Base-by-base conservation (phyloP, 805 yeast species). In the Kuraishia cidri region DNA sequence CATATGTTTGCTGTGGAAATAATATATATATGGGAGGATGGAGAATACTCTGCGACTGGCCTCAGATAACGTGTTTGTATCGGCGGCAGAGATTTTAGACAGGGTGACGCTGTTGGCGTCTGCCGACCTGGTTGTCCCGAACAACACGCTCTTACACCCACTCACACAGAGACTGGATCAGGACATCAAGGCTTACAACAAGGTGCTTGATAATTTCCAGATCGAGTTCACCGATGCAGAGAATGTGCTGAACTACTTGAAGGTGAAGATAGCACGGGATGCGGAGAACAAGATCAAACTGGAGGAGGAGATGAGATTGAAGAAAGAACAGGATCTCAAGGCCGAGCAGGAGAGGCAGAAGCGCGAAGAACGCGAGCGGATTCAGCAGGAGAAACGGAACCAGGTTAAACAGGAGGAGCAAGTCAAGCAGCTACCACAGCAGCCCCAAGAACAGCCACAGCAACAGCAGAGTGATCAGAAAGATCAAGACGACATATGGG, bases 51-150 rank as follows among this genome's bases (percentile, higher is more conserved):
- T 54, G n/a, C 43, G 44, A 24, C 52, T 44, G n/a, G 44, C 59
- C 5, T 55, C 56, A 2, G 44, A 54, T 33, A 54, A 53, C 25
- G 42, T 56, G 4, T 50, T 56, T 24, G 42, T 56, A 15, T 47
- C 59, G 1, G 46, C 56, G n/a, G 59, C 57, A 3, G 46, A 50
- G 7, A 47, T 55, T 10, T 33, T 56, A 26, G 61, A 56, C 34
- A 47, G 49, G 19, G 33, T 52, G 13, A 46, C 54, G 1, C 52
- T 54, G 27, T 38, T 42, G 28, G 29, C 51, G 7, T 41, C 50
- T 2, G 22, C 41, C 3, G 42, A 46, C 6, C 33, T 48, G 4
- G 43, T 47, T n/a, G 53, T 56, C 9, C 49, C 50, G 26, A 55
- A 54, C 31, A 48, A 48, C 20, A 37, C 54, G 8, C 29, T 53